Conservation (phyloP, 768 basidiomycete species). For the Rhodotorula graminis region DNA sequence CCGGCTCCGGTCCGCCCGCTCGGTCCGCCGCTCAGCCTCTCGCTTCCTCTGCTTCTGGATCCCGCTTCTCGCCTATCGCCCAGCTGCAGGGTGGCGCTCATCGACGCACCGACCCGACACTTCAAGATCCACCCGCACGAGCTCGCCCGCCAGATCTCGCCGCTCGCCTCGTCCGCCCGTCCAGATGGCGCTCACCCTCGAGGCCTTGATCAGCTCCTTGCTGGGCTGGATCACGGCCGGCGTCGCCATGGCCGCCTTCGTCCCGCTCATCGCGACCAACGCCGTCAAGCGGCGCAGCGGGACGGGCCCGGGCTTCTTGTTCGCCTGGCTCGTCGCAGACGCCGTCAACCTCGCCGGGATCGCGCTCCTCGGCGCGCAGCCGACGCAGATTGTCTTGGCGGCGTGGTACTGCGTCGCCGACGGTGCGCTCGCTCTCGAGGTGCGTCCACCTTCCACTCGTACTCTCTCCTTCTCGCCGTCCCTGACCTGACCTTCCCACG, state of each 20-base stretch:
- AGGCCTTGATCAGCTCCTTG: background rate
- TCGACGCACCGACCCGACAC: too few relatives aligned
- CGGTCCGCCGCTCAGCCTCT: background rate
- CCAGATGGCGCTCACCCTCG: background rate
- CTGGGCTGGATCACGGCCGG: background rate
- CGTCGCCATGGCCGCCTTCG: constrained; percentile 4
- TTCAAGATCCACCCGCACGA: too few relatives aligned
- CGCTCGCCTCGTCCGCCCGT: too few relatives aligned
- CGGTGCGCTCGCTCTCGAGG: background rate
- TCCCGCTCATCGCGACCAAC: constrained; percentile 11
- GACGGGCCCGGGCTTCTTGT: background rate
- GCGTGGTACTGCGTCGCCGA: constrained; percentile 9
- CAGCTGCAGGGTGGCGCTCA: too few relatives aligned
- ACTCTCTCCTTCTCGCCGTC: background rate
- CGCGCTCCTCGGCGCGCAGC: background rate
- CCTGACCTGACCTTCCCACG: background rate
- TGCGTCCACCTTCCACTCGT: background rate
- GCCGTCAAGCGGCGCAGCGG: constrained; percentile 5
- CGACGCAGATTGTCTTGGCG: background rate
- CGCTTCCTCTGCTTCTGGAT: background rate
- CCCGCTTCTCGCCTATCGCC: too few relatives aligned
- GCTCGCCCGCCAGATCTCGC: too few relatives aligned
- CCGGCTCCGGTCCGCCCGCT: too few relatives aligned
- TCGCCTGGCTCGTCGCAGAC: background rate
- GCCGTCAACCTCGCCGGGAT: background rate